Evolutionary conservation across 2,329 filamentous ascomycete genomes (phyloP).

Genomic region (Ceratocystis harringtonii): DNA sequence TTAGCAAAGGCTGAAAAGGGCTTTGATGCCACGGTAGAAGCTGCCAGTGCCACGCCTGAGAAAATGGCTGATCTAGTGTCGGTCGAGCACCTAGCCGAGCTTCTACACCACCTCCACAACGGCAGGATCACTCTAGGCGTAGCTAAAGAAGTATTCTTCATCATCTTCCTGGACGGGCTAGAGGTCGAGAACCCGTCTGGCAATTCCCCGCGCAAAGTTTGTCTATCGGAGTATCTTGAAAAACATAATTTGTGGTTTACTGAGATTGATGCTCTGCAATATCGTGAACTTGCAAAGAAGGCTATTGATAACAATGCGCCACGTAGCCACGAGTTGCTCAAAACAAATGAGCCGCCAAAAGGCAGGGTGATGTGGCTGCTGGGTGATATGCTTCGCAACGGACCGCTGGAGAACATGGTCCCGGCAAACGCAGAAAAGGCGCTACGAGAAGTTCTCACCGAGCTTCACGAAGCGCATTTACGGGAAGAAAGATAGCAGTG

Average conservation of each 20-base stretch:
- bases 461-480: not conserved
- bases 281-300: conserved; percentile 31
- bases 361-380: conserved; percentile 48
- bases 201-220: conserved; percentile 33
- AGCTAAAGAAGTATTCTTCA: conserved; percentile 37
- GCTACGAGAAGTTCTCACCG: conserved; percentile 24
- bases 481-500: not conserved
- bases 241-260: conserved; percentile 38
- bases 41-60: conserved; percentile 21
- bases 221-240: conserved; percentile 38
- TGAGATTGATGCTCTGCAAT: conserved; percentile 35
- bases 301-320: conserved; percentile 32
- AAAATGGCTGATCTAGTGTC: conserved; percentile 36
- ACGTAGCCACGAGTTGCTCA: conserved; percentile 28
- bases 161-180: conserved; percentile 10
- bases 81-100: conserved; percentile 33
- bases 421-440: conserved; percentile 35
- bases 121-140: conserved; percentile 40
- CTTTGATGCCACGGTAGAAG: not conserved
- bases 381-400: conserved; percentile 42
- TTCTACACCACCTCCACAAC: conserved; percentile 34
- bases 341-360: conserved; percentile 36
- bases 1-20: conserved; percentile 38
- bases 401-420: conserved; percentile 40
- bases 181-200: conserved; percentile 21